These are phyloP conservation scores for Trichoderma lentiforme DNA, from an alignment of 2,329 filamentous ascomycete genomes.

Conservation along the genomic window DNA sequence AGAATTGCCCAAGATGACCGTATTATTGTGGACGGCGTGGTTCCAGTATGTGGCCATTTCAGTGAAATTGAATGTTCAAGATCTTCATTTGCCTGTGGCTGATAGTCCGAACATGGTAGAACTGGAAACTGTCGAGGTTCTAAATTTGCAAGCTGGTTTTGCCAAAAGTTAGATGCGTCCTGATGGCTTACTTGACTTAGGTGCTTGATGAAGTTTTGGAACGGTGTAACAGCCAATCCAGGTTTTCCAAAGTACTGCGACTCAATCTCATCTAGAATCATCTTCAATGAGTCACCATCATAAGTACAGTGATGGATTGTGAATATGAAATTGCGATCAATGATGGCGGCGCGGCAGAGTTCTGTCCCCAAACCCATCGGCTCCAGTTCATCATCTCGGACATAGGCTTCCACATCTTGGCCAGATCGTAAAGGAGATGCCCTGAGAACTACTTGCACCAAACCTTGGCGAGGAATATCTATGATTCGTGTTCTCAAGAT, in stretches of 20 bases:
- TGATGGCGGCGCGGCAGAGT: not conserved
- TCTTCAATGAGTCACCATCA: not conserved
- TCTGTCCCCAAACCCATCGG: constrained; percentile 11
- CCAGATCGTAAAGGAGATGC: not conserved
- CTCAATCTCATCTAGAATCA: constrained; percentile 4
- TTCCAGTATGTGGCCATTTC: not conserved
- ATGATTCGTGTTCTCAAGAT: constrained; percentile 13
- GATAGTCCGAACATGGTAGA: not conserved
- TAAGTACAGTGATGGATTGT: constrained; percentile 14
- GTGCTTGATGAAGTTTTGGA: constrained; percentile 6
- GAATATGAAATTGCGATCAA: constrained; percentile 9
- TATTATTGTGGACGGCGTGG: constrained; percentile 8
- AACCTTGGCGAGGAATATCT: not conserved
- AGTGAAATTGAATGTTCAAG: not conserved
- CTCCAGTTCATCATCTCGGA: not conserved
- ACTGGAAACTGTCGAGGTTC: not conserved
- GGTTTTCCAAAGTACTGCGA: not conserved
- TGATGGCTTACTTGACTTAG: not conserved
- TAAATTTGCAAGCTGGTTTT: not conserved
- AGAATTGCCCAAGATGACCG: constrained; percentile 3
- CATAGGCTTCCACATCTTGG: not conserved
- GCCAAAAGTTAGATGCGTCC: constrained; percentile 3
- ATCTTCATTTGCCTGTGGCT: not conserved
- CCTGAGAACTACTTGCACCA: constrained; percentile 2
- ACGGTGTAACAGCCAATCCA: not conserved